Base-by-base conservation (phyloP, 768 basidiomycete genomes). In the Lactarius sp. region DNA sequence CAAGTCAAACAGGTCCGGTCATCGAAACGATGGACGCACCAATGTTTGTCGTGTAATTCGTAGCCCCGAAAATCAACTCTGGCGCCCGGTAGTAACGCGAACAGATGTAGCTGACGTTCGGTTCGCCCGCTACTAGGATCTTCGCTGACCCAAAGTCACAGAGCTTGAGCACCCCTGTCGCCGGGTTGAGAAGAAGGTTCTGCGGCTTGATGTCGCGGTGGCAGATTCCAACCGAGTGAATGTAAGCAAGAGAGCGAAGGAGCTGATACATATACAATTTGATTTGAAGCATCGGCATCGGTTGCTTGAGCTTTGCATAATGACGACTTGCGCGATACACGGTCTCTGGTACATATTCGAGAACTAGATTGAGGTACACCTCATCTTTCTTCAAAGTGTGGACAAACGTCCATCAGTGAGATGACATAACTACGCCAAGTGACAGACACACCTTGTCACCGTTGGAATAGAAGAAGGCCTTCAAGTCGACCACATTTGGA, bases 261-360 rank as follows among this genome's bases (percentile, higher is more conserved):
- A 99, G 90, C 77, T 99, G 93, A 77, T 98, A 97, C 95, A 98
- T 98, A 82, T 99, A 99, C 72, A 99, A 78, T 81, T 98, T 98
- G 82, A 99, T 95, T 80, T 98, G 97, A 57, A 97, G 85, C 87
- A 94, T 98, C 36, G 97, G 97, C 97, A 99, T 99, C 64, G 93
- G 92, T 75, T 99, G 97, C 81, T 99, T 99, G 78, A 99, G 90
- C 78, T 98, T 98, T 69, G 95, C 92, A 75, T 98, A 99, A 79
- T 98, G 96, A 72, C 96, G 88, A 73, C 93, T 96, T 33, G 96
- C 97, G 72, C 96, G 93, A 79, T 98, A 98, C 61, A 99, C 97
- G 16, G 97, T 99, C 79, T 98, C 97, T 46, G 97, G 97, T 56
- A 99, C 94, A 77, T 94, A 99, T 86, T 99, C 97, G 71, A 97